Evolutionary conservation across 2,329 filamentous ascomycete genomes (phyloP).

Genomic region (Scedosporium minutisporum): DNA sequence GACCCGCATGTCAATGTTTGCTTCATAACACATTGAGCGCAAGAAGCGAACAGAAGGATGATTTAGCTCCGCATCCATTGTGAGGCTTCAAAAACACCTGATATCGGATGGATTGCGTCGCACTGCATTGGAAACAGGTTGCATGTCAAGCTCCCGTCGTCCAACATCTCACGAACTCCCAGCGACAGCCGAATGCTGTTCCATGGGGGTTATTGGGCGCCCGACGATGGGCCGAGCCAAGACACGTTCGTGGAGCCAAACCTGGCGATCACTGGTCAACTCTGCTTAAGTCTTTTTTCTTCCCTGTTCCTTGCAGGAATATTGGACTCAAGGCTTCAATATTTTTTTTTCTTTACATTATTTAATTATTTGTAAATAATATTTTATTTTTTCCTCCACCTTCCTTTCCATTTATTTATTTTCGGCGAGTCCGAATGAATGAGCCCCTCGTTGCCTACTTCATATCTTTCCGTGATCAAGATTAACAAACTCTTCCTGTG

Average conservation of each 20-base stretch:
- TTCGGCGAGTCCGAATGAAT: too few relatives aligned
- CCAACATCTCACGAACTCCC: not conserved
- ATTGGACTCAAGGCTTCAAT: not conserved
- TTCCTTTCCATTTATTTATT: not conserved
- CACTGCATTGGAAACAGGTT: not conserved
- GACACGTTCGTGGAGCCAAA: too few relatives aligned
- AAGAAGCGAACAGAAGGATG: too few relatives aligned
- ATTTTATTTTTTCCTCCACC: not conserved
- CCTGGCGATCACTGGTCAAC: too few relatives aligned
- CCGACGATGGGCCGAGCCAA: too few relatives aligned
- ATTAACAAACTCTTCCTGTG: not conserved
- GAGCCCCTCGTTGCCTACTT: too few relatives aligned
- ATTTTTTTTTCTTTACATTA: not conserved
- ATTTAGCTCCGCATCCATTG: too few relatives aligned
- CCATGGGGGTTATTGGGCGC: too few relatives aligned
- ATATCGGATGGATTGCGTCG: not conserved
- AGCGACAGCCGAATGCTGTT: not conserved
- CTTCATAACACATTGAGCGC: not conserved
- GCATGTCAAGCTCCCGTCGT: not conserved
- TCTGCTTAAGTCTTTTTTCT: not conserved
- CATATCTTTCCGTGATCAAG: not conserved
- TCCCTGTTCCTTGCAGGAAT: not conserved
- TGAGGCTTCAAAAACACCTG: not conserved
- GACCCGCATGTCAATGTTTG: not conserved
- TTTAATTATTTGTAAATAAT: not conserved